phyloP scores from a whole-genome alignment of 345 rosid species.

The Eucalyptus regnans region DNA sequence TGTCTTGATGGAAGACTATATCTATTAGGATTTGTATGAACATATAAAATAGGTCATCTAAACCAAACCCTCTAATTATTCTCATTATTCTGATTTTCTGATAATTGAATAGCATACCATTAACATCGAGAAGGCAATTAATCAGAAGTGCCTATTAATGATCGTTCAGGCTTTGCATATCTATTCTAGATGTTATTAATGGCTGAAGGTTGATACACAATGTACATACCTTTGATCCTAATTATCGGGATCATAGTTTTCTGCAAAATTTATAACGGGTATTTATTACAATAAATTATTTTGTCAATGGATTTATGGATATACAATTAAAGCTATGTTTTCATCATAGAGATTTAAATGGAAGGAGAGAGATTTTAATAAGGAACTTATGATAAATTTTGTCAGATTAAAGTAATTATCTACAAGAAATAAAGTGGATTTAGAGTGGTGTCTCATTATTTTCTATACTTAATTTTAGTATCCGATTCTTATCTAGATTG shows the following conservation, averaged over 20 bases:
- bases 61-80: too few relatives aligned
- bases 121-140: too few relatives aligned
- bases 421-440: background rate
- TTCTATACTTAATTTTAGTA: background rate
- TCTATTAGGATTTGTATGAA: too few relatives aligned
- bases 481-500: background rate
- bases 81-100: too few relatives aligned
- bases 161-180: too few relatives aligned
- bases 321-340: background rate
- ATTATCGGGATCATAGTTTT: background rate
- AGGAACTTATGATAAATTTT: background rate
- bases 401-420: background rate
- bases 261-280: fast-evolving
- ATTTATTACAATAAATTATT: background rate
- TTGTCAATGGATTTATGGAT: background rate
- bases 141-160: too few relatives aligned
- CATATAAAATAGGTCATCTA: too few relatives aligned
- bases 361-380: background rate
- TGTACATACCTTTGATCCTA: too few relatives aligned
- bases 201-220: too few relatives aligned
- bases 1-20: too few relatives aligned
- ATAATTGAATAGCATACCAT: too few relatives aligned
- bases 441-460: background rate
- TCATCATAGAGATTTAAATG: background rate
- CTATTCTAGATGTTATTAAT: too few relatives aligned